phyloP scores from a whole-genome alignment of 768 basidiomycete species.

The Agrocybe chaxingu region DNA sequence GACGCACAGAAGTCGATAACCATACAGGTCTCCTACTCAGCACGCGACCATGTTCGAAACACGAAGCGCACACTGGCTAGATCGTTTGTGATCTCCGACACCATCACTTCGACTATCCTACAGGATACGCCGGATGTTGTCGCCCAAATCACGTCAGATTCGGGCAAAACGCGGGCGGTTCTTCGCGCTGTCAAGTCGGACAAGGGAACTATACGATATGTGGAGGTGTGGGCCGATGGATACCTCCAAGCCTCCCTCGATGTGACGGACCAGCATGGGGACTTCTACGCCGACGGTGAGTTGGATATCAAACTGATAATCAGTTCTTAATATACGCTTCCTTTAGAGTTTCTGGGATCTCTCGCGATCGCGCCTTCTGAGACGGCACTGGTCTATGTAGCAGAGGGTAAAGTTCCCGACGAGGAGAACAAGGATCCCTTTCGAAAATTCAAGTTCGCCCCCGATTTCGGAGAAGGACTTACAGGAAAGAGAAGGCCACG shows the following conservation, averaged over 20 bases:
- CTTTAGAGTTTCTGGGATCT: constrained; percentile 46
- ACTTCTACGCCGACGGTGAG: constrained; percentile 63
- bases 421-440: constrained; percentile 24
- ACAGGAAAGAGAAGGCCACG: constrained; percentile 47
- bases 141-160: constrained; percentile 40
- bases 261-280: constrained; percentile 54
- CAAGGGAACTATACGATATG: constrained; percentile 40
- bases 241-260: constrained; percentile 45
- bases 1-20: constrained; percentile 19
- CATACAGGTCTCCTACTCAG: constrained; percentile 41
- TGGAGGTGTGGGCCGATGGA: constrained; percentile 57
- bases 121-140: constrained; percentile 37
- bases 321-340: neutral
- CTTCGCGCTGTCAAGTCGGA: constrained; percentile 38
- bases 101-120: constrained; percentile 19
- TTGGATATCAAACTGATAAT: neutral
- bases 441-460: constrained; percentile 50
- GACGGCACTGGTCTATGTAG: constrained; percentile 53
- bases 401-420: constrained; percentile 44
- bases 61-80: constrained; percentile 41
- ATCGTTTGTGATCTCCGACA: constrained; percentile 26
- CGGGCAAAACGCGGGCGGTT: constrained; percentile 37
- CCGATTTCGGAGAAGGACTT: constrained; percentile 65
- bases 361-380: constrained; percentile 55
- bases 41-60: constrained; percentile 50